A percentile compares a stretch with the other conserved stretches of the same genome.
Evolutionary conservation across 2,329 filamentous ascomycete species (phyloP).

Genomic region (Macrophomina phaseolina): DNA sequence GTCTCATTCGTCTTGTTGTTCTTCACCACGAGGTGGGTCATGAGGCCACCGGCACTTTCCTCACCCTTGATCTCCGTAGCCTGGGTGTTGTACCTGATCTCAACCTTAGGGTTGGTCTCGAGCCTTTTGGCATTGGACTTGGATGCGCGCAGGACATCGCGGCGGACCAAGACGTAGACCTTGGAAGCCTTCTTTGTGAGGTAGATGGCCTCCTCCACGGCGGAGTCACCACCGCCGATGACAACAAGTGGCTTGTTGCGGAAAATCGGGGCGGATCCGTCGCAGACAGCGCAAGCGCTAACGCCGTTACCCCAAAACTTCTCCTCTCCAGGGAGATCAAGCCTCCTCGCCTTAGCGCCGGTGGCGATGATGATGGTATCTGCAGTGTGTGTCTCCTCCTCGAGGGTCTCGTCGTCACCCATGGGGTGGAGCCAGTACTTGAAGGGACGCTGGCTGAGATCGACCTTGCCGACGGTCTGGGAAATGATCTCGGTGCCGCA

Average conservation of each 20-base stretch:
- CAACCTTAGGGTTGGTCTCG: conserved; percentile 84
- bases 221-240: conserved; percentile 95
- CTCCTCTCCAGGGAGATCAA: conserved; percentile 85
- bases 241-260: conserved; percentile 94
- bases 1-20: conserved; percentile 76
- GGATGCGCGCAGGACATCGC: conserved; percentile 83
- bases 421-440: conserved; percentile 76
- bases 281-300: conserved; percentile 95
- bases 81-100: conserved; percentile 82
- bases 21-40: conserved; percentile 86
- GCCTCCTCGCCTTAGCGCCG: conserved; percentile 85
- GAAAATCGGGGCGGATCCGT: conserved; percentile 97
- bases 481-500: conserved; percentile 94
- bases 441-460: conserved; percentile 83
- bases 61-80: conserved; percentile 86
- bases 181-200: conserved; percentile 96
- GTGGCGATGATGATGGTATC: conserved; percentile 94
- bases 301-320: conserved; percentile 98
- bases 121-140: conserved; percentile 91
- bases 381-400: conserved; percentile 78
- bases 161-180: conserved; percentile 91
- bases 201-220: conserved; percentile 96
- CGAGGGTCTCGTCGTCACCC: conserved; percentile 78
- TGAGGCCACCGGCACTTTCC: conserved; percentile 73
- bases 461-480: conserved; percentile 89